These are phyloP conservation scores for Penicillium capsulatum DNA, from an alignment of 2,329 filamentous ascomycete species.

Conservation along the genomic window DNA sequence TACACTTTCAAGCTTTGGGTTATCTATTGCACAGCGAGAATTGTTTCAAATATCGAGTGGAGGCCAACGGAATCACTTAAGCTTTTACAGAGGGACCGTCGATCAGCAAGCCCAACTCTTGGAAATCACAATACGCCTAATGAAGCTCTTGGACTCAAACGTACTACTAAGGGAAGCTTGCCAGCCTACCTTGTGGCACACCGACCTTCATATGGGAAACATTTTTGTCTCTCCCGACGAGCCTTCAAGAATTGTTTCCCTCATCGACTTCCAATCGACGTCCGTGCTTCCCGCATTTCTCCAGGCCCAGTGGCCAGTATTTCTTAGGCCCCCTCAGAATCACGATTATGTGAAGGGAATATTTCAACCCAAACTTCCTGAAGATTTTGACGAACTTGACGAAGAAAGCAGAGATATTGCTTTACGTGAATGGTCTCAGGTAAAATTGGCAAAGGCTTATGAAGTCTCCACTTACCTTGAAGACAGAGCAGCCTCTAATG, in stretches of 20 bases:
- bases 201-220: slow-evolving; percentile 31
- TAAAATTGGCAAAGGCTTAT: slow-evolving; percentile 28
- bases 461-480: slow-evolving; percentile 25
- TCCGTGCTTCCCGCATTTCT: slow-evolving; percentile 27
- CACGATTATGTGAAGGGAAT: slow-evolving; percentile 18
- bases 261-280: slow-evolving; percentile 27
- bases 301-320: slow-evolving; percentile 26
- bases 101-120: slow-evolving; percentile 13
- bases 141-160: slow-evolving; percentile 17
- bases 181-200: slow-evolving; percentile 24
- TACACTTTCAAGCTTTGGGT: slow-evolving; percentile 11
- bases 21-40: slow-evolving; percentile 17
- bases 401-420: slow-evolving; percentile 15
- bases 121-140: slow-evolving; percentile 10
- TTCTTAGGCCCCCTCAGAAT: slow-evolving; percentile 20
- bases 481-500: slow-evolving; percentile 21
- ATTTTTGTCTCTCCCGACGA: slow-evolving; percentile 28
- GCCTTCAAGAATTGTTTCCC: slow-evolving; percentile 14
- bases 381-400: slow-evolving; percentile 13
- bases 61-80: neutral
- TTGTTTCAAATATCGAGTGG: slow-evolving; percentile 12
- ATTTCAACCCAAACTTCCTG: slow-evolving; percentile 15
- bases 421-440: slow-evolving; percentile 15
- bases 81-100: slow-evolving; percentile 9
- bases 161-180: slow-evolving; percentile 5